phyloP scores from a whole-genome alignment of 1,139 yeast genomes.

The Magnusiomyces ingens region DNA sequence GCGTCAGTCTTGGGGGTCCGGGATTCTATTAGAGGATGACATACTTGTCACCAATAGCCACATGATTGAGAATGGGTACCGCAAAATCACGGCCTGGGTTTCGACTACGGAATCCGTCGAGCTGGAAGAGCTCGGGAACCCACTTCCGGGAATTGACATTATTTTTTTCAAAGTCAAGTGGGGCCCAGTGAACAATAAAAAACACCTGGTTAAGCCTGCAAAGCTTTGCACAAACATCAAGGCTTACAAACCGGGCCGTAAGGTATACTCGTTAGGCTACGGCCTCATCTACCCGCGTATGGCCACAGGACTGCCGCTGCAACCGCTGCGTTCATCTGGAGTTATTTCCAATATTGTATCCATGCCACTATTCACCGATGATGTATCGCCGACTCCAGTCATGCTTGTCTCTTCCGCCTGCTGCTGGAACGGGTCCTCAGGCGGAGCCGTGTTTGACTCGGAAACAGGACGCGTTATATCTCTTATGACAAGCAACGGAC shows the following conservation, averaged over 20 bases:
- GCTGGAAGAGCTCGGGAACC: slow-evolving; percentile 25
- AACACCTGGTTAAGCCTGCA: slow-evolving; percentile 12
- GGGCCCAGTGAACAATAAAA: slow-evolving; percentile 13
- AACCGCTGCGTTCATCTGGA: slow-evolving; percentile 46
- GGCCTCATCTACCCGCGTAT: slow-evolving; percentile 44
- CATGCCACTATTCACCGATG: slow-evolving; percentile 12
- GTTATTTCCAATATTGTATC: slow-evolving; percentile 33
- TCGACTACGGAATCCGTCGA: slow-evolving; percentile 16
- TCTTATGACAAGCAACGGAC: slow-evolving; percentile 58
- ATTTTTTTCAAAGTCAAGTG: slow-evolving; percentile 27
- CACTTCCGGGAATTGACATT: slow-evolving; percentile 34
- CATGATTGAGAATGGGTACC: slow-evolving; percentile 31
- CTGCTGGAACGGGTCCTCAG: slow-evolving; percentile 76
- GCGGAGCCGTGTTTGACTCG: slow-evolving; percentile 51
- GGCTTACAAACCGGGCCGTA: slow-evolving; percentile 30
- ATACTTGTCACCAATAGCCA: slow-evolving; percentile 42
- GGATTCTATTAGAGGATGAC: slow-evolving; percentile 34
- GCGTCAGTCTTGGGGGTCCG: slow-evolving; percentile 40
- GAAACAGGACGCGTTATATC: slow-evolving; percentile 41
- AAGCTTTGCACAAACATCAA: slow-evolving; percentile 9
- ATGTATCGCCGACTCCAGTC: slow-evolving; percentile 24
- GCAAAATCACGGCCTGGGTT: slow-evolving; percentile 26
- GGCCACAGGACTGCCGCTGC: slow-evolving; percentile 19
- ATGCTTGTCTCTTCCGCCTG: slow-evolving; percentile 51
- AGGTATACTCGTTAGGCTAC: slow-evolving; percentile 47